Percentiles rank a stretch among this genome's conserved stretches.
Conservation (phyloP, 176 grass and related monocot species). For the Phragmites australis region DNA sequence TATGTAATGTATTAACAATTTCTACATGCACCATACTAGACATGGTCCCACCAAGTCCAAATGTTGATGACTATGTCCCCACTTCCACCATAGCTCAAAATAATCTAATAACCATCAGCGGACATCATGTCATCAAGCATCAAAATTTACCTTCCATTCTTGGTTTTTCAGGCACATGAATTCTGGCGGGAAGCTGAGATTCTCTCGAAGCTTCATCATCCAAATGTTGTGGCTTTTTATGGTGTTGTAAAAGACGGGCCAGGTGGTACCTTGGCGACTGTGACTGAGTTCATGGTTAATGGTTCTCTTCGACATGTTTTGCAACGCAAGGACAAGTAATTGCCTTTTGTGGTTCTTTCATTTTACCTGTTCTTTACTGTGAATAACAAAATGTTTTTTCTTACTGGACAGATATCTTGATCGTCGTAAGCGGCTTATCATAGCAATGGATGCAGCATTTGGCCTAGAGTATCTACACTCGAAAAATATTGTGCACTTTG, state of each 20-base stretch:
- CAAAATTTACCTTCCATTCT: constrained; percentile 24
- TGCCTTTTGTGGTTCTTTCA: background rate
- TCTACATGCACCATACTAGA: constrained; percentile 1
- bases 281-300: constrained; percentile 99
- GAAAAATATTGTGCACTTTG: constrained; percentile 93
- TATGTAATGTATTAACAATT: background rate
- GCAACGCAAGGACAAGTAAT: constrained; percentile 94
- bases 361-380: constrained; percentile 33
- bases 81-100: background rate
- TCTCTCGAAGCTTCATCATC: constrained; percentile 91
- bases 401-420: constrained; percentile 64
- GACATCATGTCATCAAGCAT: constrained; percentile 6
- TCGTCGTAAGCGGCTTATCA: constrained; percentile 83
- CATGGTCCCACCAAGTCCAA: background rate
- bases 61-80: constrained; percentile 15
- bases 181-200: constrained; percentile 99
- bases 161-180: constrained; percentile 69
- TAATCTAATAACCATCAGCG: background rate
- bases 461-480: constrained; percentile 95
- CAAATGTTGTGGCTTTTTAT: constrained; percentile 96
- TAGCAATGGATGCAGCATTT: constrained; percentile 94
- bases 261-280: constrained; percentile 81
- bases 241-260: constrained; percentile 89
- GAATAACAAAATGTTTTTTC: constrained; percentile 33
- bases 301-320: constrained; percentile 95